These are phyloP conservation scores for Pseudogymnoascus sp. DNA, from an alignment of 2,329 filamentous ascomycete genomes.

Conservation along the genomic window DNA sequence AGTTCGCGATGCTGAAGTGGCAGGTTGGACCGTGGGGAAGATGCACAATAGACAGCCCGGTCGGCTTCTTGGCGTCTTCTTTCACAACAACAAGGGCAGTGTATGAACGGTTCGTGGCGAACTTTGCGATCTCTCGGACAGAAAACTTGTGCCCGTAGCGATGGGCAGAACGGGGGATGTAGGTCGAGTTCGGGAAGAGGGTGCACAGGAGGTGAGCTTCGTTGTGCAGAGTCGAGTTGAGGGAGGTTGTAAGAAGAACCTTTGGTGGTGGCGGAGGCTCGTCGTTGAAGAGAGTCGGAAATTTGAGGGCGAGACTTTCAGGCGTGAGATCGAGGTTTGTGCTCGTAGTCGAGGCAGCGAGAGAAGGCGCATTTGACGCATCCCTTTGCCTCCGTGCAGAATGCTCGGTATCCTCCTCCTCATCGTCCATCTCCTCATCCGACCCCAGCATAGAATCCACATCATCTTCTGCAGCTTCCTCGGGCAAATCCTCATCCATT, in stretches of 20 bases:
- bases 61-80: constrained; percentile 80
- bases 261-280: constrained; percentile 61
- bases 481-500: constrained; percentile 33
- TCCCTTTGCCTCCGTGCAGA: constrained; percentile 30
- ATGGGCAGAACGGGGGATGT: constrained; percentile 80
- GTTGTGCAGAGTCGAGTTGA: constrained; percentile 81
- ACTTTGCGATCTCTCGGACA: constrained; percentile 80
- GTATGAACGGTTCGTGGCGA: constrained; percentile 73
- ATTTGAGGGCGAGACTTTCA: constrained; percentile 51
- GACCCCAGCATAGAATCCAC: constrained; percentile 75
- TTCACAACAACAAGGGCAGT: constrained; percentile 78
- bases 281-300: constrained; percentile 55
- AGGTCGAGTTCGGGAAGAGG: constrained; percentile 72
- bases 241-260: constrained; percentile 82
- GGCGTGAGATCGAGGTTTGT: constrained; percentile 59
- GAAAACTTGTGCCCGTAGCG: constrained; percentile 85
- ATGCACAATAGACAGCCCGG: constrained; percentile 75
- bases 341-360: constrained; percentile 52
- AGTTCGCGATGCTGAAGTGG: constrained; percentile 85
- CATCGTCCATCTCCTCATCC: constrained; percentile 36
- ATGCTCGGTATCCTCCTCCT: constrained; percentile 27
- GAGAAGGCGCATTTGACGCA: constrained; percentile 34
- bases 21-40: constrained; percentile 82
- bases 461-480: constrained; percentile 48
- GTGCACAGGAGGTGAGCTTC: constrained; percentile 71